Evolutionary conservation across 2,329 filamentous ascomycete genomes (phyloP).

Genomic region (Aspergillus tanneri): DNA sequence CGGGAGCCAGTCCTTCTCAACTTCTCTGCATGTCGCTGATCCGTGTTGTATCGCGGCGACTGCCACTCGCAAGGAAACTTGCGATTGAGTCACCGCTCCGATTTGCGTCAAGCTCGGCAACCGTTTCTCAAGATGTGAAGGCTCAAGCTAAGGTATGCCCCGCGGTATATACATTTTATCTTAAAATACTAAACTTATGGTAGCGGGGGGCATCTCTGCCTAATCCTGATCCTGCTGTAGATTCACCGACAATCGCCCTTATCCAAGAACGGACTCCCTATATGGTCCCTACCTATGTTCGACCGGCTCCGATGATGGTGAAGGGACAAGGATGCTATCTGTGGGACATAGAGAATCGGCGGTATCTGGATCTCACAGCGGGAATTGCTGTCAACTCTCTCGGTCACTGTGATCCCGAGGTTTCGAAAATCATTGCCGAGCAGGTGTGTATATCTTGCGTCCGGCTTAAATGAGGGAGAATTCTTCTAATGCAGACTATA

Average conservation of each 20-base stretch:
- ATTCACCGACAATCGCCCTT: constrained; percentile 72
- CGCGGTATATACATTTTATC: neutral
- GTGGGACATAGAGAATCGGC: constrained; percentile 84
- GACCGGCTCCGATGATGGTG: constrained; percentile 85
- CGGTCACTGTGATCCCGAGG: constrained; percentile 82
- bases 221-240: constrained; percentile 69
- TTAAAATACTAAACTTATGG: constrained; percentile 1
- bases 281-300: constrained; percentile 95
- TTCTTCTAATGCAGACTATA: constrained; percentile 2
- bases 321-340: constrained; percentile 83
- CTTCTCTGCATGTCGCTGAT: constrained; percentile 31
- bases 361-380: constrained; percentile 91
- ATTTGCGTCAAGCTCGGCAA: constrained; percentile 30
- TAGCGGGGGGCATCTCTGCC: constrained; percentile 55
- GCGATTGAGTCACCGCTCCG: constrained; percentile 35
- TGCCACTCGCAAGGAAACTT: constrained; percentile 32
- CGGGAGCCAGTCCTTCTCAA: constrained; percentile 1
- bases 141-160: constrained; percentile 25
- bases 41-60: constrained; percentile 37
- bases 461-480: neutral
- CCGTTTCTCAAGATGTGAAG: constrained; percentile 30
- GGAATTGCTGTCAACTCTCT: constrained; percentile 94
- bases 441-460: constrained; percentile 57
- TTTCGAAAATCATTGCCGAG: constrained; percentile 71
- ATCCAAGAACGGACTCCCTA: constrained; percentile 75